These are phyloP conservation scores for Paspalum vaginatum DNA, from an alignment of 176 grass and related monocot genomes.

Conservation along the genomic window DNA sequence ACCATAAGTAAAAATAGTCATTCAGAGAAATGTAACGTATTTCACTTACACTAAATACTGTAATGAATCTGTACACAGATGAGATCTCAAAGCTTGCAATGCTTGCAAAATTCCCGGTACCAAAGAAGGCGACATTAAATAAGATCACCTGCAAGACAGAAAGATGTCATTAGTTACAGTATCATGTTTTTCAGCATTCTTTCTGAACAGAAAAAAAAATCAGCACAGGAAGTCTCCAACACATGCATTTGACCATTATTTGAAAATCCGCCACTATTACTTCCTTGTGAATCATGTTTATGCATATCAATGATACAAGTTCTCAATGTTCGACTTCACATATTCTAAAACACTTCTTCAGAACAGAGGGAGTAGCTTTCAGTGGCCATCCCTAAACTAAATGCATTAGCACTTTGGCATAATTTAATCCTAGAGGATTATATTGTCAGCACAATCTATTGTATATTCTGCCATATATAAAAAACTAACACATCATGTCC, in stretches of 20 bases:
- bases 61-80: slow-evolving; percentile 97
- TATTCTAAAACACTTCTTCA: background rate
- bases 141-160: slow-evolving; percentile 72
- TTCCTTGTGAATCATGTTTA: background rate
- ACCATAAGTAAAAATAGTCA: slow-evolving; percentile 30
- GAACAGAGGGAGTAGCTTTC: slow-evolving; percentile 14
- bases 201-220: background rate
- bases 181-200: slow-evolving; percentile 37
- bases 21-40: slow-evolving; percentile 32
- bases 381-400: slow-evolving; percentile 5
- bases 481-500: slow-evolving; percentile 15
- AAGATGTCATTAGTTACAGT: slow-evolving; percentile 20
- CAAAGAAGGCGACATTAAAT: slow-evolving; percentile 98
- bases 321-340: background rate
- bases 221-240: background rate
- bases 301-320: background rate
- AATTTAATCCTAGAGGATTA: slow-evolving; percentile 13
- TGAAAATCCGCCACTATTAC: background rate
- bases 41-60: slow-evolving; percentile 90
- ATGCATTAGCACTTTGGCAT: slow-evolving; percentile 33
- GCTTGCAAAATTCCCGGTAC: slow-evolving; percentile 98
- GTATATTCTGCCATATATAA: background rate
- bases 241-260: slow-evolving; percentile 4
- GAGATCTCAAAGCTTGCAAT: slow-evolving; percentile 99
- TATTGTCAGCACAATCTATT: background rate